Base-by-base conservation (phyloP, 805 yeast genomes). In the Yarrowia sp. region DNA sequence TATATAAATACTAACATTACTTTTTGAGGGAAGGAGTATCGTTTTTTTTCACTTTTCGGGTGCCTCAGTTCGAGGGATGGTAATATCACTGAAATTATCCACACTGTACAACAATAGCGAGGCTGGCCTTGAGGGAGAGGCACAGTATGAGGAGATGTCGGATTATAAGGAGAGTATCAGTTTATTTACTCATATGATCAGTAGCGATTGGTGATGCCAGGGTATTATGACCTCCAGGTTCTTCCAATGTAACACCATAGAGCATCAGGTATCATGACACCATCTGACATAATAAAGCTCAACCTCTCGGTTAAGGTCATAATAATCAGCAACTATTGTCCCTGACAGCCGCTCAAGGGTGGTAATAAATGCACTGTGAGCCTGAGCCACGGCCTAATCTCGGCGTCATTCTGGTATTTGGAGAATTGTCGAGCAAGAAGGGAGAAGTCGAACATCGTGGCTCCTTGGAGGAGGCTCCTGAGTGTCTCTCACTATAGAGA, bases 1-100 rank as follows among this genome's bases (percentile, higher is more conserved):
- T 40, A 55, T 38, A 53, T 38, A 52, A 53, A 24, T 55, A 55
- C 61, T 55, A 55, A 55, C 61, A 47, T 15, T 30, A 14, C 50
- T 24, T 20, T 14, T 14, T 46, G n/a, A 30, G n/a, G n/a, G 30
- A 14, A 4, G 46, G 6, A 19, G 24, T 7, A 24, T 17, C 38
- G 30, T 24, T 24, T 24, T 24, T 24, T 24, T 24, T 24, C 30
- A 24, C 30, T 24, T 24, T 5, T 24, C 3, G 30, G 6, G 30
- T 24, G 30, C 30, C 6, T 2, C 5, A 7, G 49, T 3, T 30
- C 38, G 52, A 47, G 52, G 52, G 38, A 20, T 10, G 13, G n/a
- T 46, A 46, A 46, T 46, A 46, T 46, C 17, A 15, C 14, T 4
- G 50, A 46, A 46, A 46, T 46, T 46, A 46, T 46, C 7, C 9